These are phyloP conservation scores for Schizophyllum amplum DNA, from an alignment of 1,284 basidiomycete genomes.

Conservation along the genomic window DNA sequence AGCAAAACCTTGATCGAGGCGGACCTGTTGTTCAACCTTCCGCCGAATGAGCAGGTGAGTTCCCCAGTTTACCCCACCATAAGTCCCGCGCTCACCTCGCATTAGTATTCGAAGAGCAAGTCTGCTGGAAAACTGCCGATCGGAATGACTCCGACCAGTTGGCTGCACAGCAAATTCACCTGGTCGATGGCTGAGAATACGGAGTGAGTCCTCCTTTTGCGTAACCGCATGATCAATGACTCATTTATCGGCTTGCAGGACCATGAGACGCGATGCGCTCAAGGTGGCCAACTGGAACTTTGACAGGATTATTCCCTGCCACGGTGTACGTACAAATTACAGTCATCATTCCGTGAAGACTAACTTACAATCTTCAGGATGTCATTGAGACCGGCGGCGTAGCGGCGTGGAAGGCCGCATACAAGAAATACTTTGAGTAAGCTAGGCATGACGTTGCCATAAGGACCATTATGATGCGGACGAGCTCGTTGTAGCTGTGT, in stretches of 20 bases:
- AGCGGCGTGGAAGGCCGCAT: constrained; percentile 52
- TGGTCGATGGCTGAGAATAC: constrained; percentile 49
- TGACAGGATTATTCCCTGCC: constrained; percentile 85
- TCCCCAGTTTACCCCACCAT: neutral
- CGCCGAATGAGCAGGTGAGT: constrained; percentile 74
- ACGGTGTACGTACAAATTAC: constrained; percentile 52
- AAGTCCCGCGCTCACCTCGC: no score
- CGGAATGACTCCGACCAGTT: constrained; percentile 49
- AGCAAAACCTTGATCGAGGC: constrained; percentile 80
- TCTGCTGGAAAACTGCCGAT: constrained; percentile 39
- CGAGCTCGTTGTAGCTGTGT: no score
- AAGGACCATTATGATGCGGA: no score
- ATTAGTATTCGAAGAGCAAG: constrained; percentile 45
- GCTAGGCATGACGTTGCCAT: no score
- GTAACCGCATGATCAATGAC: neutral
- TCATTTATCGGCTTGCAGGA: constrained; percentile 32
- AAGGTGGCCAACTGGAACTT: constrained; percentile 81
- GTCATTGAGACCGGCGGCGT: constrained; percentile 75
- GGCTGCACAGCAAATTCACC: constrained; percentile 49
- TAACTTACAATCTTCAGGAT: constrained; percentile 39
- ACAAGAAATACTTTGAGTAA: constrained; percentile 27
- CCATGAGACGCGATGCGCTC: constrained; percentile 65
- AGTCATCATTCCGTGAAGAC: no score
- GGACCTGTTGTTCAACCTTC: constrained; percentile 88
- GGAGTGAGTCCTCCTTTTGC: constrained; percentile 33